Evolutionary conservation across 2,329 filamentous ascomycete species (phyloP).

Genomic region (Fusarium bulbicola): DNA sequence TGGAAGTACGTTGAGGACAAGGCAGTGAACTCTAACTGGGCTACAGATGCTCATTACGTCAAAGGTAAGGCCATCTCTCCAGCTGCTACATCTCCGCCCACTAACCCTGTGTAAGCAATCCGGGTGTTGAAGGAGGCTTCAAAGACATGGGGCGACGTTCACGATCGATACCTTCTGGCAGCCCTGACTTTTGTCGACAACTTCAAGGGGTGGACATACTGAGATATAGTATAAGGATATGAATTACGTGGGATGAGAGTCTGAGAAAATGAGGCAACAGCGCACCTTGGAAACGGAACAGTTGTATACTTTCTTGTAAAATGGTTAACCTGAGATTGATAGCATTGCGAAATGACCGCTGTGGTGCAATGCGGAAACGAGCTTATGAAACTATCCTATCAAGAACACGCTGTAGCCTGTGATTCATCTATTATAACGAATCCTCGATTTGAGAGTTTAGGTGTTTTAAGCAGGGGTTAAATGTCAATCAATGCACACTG

Average conservation of each 20-base stretch:
- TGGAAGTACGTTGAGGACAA: slow-evolving; percentile 82
- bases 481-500: not conserved
- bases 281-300: not conserved
- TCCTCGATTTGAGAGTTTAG: not conserved
- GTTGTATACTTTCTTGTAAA: not conserved
- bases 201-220: slow-evolving; percentile 72
- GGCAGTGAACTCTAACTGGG: slow-evolving; percentile 73
- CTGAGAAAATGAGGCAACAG: slow-evolving; percentile 1
- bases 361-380: not conserved
- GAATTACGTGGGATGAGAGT: not conserved
- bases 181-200: slow-evolving; percentile 78
- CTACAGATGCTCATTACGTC: slow-evolving; percentile 83
- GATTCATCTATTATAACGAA: not conserved
- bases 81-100: not conserved
- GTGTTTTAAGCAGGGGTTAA: not conserved
- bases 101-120: slow-evolving; percentile 59
- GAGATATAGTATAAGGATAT: slow-evolving; percentile 3
- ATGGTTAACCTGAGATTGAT: not conserved
- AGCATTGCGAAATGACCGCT: not conserved
- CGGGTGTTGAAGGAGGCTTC: slow-evolving; percentile 79
- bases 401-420: not conserved
- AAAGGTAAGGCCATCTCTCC: slow-evolving; percentile 66
- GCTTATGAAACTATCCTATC: not conserved
- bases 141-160: slow-evolving; percentile 76
- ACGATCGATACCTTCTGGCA: slow-evolving; percentile 71